These are phyloP conservation scores for Polychaeton citri DNA, from an alignment of 2,329 filamentous ascomycete species.

Conservation along the genomic window DNA sequence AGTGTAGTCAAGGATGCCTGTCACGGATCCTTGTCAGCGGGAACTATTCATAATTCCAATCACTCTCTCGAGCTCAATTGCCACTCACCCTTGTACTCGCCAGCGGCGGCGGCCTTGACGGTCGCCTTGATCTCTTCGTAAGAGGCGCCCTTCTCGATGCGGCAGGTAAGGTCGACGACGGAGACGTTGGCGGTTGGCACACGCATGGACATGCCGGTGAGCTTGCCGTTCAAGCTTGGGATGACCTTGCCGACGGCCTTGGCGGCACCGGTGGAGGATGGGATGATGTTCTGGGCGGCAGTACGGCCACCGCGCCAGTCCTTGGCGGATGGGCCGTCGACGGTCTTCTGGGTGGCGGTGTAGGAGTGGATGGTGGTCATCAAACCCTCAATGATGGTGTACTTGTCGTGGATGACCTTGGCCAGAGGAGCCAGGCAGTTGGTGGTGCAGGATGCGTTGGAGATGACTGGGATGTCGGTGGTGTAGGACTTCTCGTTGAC, in stretches of 20 bases:
- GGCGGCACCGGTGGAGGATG: slow-evolving; percentile 95
- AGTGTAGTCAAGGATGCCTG: slow-evolving; percentile 83
- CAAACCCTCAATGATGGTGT: slow-evolving; percentile 91
- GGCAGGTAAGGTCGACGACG: slow-evolving; percentile 92
- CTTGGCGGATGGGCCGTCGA: slow-evolving; percentile 94
- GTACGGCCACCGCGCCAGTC: slow-evolving; percentile 99
- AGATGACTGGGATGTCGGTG: slow-evolving; percentile 81
- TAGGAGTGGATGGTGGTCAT: slow-evolving; percentile 99
- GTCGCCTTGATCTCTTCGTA: slow-evolving; percentile 89
- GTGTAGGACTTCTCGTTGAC: slow-evolving; percentile 95
- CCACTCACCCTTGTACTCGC: slow-evolving; percentile 66
- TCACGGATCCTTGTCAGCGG: slow-evolving; percentile 1
- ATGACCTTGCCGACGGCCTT: slow-evolving; percentile 99
- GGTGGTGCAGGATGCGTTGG: slow-evolving; percentile 99
- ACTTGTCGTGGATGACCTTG: slow-evolving; percentile 99
- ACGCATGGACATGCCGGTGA: slow-evolving; percentile 99
- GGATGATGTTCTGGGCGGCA: slow-evolving; percentile 99
- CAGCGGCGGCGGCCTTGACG: slow-evolving; percentile 73
- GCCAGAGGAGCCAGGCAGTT: slow-evolving; percentile 99
- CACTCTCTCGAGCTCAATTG: not conserved
- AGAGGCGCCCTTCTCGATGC: slow-evolving; percentile 75
- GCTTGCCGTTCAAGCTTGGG: slow-evolving; percentile 94
- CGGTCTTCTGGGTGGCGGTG: slow-evolving; percentile 99
- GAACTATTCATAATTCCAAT: not conserved
- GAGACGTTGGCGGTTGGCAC: slow-evolving; percentile 98